Evolutionary conservation across 805 yeast genomes (phyloP).

Genomic region (Hanseniaspora thailandica): DNA sequence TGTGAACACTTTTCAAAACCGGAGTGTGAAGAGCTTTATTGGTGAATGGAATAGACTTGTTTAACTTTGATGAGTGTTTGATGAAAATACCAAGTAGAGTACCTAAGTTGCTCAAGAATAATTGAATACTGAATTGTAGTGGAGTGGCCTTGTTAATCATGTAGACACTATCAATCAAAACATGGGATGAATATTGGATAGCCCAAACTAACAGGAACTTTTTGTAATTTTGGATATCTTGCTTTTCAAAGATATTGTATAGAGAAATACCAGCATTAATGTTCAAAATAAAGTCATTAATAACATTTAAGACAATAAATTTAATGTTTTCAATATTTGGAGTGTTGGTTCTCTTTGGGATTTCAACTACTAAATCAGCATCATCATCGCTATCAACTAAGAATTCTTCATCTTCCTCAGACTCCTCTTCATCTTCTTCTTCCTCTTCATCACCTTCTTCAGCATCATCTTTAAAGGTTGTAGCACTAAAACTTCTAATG

Average conservation of each 20-base stretch:
- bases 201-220: conserved; percentile 9
- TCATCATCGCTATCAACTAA: not conserved
- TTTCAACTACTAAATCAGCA: conserved; percentile 6
- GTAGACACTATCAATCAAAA: conserved; percentile 9
- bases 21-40: not conserved
- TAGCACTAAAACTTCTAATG: conserved; percentile 7
- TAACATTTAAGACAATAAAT: conserved; percentile 1
- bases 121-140: not conserved
- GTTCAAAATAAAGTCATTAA: conserved; percentile 11
- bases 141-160: conserved; percentile 13
- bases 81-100: conserved; percentile 7
- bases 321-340: conserved; percentile 3
- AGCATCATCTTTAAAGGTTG: not conserved
- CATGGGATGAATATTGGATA: conserved; percentile 9
- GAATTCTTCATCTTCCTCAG: not conserved
- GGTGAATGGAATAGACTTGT: not conserved
- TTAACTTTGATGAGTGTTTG: conserved; percentile 1
- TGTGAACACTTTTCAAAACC: not conserved
- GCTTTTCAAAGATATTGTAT: conserved; percentile 10
- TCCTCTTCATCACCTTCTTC: not conserved
- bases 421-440: not conserved
- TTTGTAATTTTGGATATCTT: not conserved
- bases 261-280: conserved; percentile 13
- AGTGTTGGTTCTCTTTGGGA: not conserved
- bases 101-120: conserved; percentile 8